Conservation (phyloP, 2,329 filamentous ascomycete genomes). For the Cadophora gregata region DNA sequence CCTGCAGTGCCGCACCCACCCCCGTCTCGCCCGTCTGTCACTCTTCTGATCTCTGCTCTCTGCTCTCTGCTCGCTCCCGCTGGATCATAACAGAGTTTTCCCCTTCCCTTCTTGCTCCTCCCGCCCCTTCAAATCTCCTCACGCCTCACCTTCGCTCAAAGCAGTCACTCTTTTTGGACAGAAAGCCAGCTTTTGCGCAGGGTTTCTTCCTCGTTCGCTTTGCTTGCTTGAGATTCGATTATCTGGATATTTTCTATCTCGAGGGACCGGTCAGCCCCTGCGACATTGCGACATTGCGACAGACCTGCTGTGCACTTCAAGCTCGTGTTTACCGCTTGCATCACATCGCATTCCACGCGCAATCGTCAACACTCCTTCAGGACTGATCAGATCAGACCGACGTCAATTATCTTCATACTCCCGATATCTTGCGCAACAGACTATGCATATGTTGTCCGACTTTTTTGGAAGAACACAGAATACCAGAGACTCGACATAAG, state of each 20-base stretch:
- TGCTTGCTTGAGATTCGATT: neutral
- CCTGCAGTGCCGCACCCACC: neutral
- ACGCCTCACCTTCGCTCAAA: conserved; percentile 8
- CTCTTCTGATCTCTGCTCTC: too few species aligned
- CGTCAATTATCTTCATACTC: neutral
- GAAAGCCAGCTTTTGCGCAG: neutral
- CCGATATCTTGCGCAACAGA: conserved; percentile 8
- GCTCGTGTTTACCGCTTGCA: neutral
- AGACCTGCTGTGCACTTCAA: conserved; percentile 9
- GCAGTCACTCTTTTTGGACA: conserved; percentile 17
- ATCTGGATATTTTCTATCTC: conserved; percentile 3
- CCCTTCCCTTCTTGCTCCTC: neutral
- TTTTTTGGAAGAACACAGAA: neutral
- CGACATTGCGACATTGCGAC: neutral
- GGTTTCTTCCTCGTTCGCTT: neutral
- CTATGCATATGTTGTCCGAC: conserved; percentile 19
- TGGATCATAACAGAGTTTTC: conserved; percentile 3
- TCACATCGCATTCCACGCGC: conserved; percentile 9
- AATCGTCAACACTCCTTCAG: neutral
- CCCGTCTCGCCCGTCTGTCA: neutral
- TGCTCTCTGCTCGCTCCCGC: neutral
- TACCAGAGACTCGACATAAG: conserved; percentile 9
- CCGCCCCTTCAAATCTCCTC: neutral
- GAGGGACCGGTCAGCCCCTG: neutral
- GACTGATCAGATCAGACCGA: neutral